A percentile compares a stretch with the other conserved stretches of the same genome.
These are phyloP conservation scores for Nymphaea colorata DNA, from an alignment of 164 flowering plant genomes.

Conservation along the genomic window DNA sequence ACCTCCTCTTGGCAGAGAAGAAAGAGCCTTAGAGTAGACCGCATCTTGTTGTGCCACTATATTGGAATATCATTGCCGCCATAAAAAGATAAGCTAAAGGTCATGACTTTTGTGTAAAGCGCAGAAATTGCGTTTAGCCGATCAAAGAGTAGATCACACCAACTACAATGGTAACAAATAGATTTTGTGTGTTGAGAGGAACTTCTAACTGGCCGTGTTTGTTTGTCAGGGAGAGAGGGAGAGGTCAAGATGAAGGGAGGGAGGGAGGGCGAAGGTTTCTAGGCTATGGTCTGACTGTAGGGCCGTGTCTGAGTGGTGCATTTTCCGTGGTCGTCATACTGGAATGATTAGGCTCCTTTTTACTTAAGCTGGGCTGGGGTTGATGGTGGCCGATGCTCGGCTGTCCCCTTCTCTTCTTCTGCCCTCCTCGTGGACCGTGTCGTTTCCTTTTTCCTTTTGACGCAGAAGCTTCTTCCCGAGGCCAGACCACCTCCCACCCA, in stretches of 20 bases:
- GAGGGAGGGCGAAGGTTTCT: background rate
- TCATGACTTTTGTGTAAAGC: no score
- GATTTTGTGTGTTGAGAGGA: no score
- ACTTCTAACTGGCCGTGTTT: background rate
- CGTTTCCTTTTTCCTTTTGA: background rate
- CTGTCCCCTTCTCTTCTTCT: background rate
- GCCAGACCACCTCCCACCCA: background rate
- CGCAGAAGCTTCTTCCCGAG: conserved; percentile 4
- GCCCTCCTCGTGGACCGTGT: background rate
- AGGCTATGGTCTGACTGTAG: background rate
- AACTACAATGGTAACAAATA: no score
- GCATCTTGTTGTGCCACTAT: no score
- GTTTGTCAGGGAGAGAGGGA: background rate
- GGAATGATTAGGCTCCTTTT: conserved; percentile 1
- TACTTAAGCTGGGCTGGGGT: background rate
- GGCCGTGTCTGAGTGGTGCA: background rate
- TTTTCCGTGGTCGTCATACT: conserved; percentile 1
- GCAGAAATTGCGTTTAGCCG: no score
- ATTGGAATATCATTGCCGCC: no score
- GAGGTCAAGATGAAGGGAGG: no score
- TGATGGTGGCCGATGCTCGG: background rate
- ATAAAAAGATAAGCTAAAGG: no score
- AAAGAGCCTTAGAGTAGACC: no score
- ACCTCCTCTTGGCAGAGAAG: no score
- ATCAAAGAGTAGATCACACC: no score